phyloP scores from a whole-genome alignment of 768 basidiomycete genomes.

The Xerocomellus chrysenteron region DNA sequence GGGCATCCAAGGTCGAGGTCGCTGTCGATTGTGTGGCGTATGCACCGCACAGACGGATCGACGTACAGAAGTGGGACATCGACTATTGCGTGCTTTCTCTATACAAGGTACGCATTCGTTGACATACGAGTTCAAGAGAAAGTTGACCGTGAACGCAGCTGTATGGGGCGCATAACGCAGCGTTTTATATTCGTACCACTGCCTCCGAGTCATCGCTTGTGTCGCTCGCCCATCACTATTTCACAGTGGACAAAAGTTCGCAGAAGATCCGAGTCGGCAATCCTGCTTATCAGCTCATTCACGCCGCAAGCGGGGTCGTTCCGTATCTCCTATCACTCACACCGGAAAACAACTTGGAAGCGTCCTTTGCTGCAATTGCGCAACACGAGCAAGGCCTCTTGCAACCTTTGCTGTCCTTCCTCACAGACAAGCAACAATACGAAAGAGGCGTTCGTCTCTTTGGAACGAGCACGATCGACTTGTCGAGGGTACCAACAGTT shows the following conservation, averaged over 20 bases:
- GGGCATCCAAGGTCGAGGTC: constrained; percentile 61
- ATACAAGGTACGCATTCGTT: constrained; percentile 58
- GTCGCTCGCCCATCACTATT: constrained; percentile 71
- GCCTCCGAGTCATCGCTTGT: constrained; percentile 52
- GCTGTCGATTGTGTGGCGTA: constrained; percentile 79
- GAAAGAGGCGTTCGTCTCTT: constrained; percentile 66
- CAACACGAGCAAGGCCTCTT: constrained; percentile 61
- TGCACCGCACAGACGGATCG: constrained; percentile 68
- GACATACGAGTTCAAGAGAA: background rate
- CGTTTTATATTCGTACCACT: constrained; percentile 55
- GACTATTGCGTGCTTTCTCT: constrained; percentile 71
- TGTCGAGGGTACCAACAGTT: constrained; percentile 61
- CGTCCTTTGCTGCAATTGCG: constrained; percentile 57
- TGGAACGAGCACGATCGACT: constrained; percentile 49
- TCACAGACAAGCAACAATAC: constrained; percentile 48
- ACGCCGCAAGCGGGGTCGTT: constrained; percentile 56
- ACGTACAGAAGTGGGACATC: constrained; percentile 75
- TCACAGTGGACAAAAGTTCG: constrained; percentile 42
- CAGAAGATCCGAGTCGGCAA: constrained; percentile 75
- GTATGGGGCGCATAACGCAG: constrained; percentile 72
- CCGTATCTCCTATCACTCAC: constrained; percentile 65
- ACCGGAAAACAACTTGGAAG: constrained; percentile 44
- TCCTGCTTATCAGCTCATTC: constrained; percentile 70
- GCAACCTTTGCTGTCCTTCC: constrained; percentile 51
- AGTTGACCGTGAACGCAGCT: constrained; percentile 42